Evolutionary conservation across 2,329 filamentous ascomycete genomes (phyloP), one percentile per base, ranked within the genome.

Genomic region (Fusarium coicis): DNA sequence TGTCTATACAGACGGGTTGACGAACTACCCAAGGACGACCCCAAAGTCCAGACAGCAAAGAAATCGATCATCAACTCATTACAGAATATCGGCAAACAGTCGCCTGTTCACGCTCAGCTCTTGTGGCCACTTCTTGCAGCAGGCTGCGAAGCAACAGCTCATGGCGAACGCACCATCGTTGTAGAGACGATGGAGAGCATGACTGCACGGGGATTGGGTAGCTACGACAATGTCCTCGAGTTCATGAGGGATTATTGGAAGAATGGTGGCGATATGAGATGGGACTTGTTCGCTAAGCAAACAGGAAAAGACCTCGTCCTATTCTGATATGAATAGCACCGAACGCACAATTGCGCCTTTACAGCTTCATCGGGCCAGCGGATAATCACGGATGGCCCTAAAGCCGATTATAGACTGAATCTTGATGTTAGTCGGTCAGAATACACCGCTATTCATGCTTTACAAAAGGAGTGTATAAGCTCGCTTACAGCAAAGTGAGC

Each of bases 191-290:
- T 66, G 55, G 19, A 47, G 36, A 50, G 30, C 3, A 61, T 66
- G 66, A 43, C 36, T 30, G 30, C 21, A 28, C 62, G 44, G 16
- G 63, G 66, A 2, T 12, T 69, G 14, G 66, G 62, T 1, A 67
- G 40, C 10, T 69, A 60, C 2, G 49, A 49, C 2, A 44, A 42
- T 8, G 63, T 66, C 14, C 42, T 66, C 5, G 40, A 50, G 23
- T 69, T 69, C 12, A 55, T 69, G 63, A 56, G 21, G n/a, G 28
- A 66, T 43, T 68, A 69, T 14, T 69, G 63, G 63, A 47, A 46
- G n/a, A 44, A 50, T 12, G 63, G 66, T 0, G 62, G 55, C 1
- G 43, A 53, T 2, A 55, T 56, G 37, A 37, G 63, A 32, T 69
- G 66, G 66, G 66, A 69, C 18, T 12, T 62, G 4, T 66, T 69